Evolutionary conservation across 805 yeast genomes (phyloP), one percentile per base, ranked within the genome.

Genomic region (Starmerella gropengiesseri): DNA sequence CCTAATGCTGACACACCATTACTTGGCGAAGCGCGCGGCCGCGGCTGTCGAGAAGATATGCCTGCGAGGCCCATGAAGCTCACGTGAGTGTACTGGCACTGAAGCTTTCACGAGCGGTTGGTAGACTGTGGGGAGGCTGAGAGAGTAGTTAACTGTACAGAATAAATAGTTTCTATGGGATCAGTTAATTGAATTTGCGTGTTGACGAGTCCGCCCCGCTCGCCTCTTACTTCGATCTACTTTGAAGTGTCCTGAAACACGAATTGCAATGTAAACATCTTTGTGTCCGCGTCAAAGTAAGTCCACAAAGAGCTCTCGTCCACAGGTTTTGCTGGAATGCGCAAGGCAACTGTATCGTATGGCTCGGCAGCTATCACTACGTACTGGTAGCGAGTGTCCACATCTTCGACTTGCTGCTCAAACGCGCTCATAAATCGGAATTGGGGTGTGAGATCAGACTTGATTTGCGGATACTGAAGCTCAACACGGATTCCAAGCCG

Each of bases 341-440:
- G 78, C 44, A 89, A 65, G 1, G 80, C 81, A 8, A 85, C 67
- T 45, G 78, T 84, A 47, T 85, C 89, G 59, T 84, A 91, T 1
- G 96, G 96, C 58, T 85, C 95, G 3, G 80, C 91, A n/a, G 86
- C 77, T 0, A 87, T 62, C 9, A 87, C 77, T 49, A 91, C 54
- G 57, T 78, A 87, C 60, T 81, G 93, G 60, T 58, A 75, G 8
- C 66, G 63, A 30, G 65, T 61, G 39, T 66, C 63, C 20, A 68
- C 65, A 25, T 70, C 64, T 40, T 74, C 74, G 5, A 67, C 62
- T 7, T 64, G 58, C 41, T 78, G 77, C 53, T 91, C 97, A 54
- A 73, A 77, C 23, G 78, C 74, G 30, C 84, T 75, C 82, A 87
- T 80, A 33, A 89, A 62, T 41, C 95, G 66, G 60, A 75, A 80